Evolutionary conservation across 257 asterid genomes (phyloP).

Genomic region (Fraxinus quadrangulata): DNA sequence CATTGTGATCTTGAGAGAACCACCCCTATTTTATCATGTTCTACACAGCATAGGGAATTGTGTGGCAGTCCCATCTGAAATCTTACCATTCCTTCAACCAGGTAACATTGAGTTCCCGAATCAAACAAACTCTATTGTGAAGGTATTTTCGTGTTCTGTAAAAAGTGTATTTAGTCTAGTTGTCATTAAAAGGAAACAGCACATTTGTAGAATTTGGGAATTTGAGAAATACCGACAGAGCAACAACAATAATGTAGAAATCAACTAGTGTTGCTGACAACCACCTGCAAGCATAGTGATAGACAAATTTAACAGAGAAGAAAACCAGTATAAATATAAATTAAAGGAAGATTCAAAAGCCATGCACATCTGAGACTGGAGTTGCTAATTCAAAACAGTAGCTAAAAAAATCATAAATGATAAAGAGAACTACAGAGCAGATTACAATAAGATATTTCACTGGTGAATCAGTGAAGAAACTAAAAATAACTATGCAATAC

Average conservation of each 20-base stretch:
- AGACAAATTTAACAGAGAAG: slow-evolving; percentile 19
- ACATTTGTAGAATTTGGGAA: background rate
- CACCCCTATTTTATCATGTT: background rate
- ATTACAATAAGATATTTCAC: background rate
- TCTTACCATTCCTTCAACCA: background rate
- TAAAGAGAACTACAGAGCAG: background rate
- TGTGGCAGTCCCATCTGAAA: background rate
- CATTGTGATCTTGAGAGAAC: background rate
- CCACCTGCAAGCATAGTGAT: slow-evolving; percentile 64
- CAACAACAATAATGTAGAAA: slow-evolving; percentile 57
- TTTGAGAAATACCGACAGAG: slow-evolving; percentile 58
- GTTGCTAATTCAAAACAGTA: background rate
- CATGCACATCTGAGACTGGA: background rate
- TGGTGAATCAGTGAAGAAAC: background rate
- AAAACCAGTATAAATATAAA: background rate
- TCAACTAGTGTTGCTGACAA: slow-evolving; percentile 65
- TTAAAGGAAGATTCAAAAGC: background rate
- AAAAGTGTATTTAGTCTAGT: background rate
- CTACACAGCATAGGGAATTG: slow-evolving; percentile 2
- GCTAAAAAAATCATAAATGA: background rate
- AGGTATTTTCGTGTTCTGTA: background rate
- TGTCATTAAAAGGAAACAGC: background rate
- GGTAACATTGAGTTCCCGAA: background rate
- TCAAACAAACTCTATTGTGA: background rate
- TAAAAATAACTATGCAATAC: background rate